These are phyloP conservation scores for Cordyceps tenuipes DNA, from an alignment of 2,329 filamentous ascomycete species.

Conservation along the genomic window DNA sequence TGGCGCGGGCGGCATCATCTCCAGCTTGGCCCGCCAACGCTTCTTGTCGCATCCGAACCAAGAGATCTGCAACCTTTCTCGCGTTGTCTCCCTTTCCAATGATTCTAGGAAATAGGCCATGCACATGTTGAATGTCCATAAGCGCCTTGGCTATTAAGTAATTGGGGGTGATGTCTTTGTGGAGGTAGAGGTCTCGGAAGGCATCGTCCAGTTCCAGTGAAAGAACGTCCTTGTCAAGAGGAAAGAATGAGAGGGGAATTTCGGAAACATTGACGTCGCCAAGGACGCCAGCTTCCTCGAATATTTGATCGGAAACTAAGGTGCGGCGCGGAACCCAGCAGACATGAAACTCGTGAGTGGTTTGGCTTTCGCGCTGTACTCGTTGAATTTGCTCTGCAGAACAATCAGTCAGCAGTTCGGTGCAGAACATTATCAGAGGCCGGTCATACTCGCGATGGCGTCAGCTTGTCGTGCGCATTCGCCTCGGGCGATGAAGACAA, in stretches of 20 bases:
- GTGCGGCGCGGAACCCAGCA: slow-evolving; percentile 94
- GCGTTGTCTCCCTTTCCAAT: slow-evolving; percentile 94
- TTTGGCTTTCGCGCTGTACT: slow-evolving; percentile 77
- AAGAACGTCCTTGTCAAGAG: slow-evolving; percentile 81
- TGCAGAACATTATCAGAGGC: no score
- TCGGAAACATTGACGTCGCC: slow-evolving; percentile 87
- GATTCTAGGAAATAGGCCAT: slow-evolving; percentile 90
- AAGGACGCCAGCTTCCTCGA: slow-evolving; percentile 87
- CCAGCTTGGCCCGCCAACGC: slow-evolving; percentile 70
- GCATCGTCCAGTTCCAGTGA: slow-evolving; percentile 85
- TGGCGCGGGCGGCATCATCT: slow-evolving; percentile 50
- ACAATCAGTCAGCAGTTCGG: slow-evolving; percentile 25
- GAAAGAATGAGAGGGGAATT: slow-evolving; percentile 82
- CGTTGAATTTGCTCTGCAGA: slow-evolving; percentile 77
- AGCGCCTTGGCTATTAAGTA: slow-evolving; percentile 84
- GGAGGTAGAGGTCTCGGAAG: slow-evolving; percentile 79
- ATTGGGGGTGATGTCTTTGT: slow-evolving; percentile 84
- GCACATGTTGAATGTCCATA: slow-evolving; percentile 86
- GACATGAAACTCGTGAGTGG: slow-evolving; percentile 91
- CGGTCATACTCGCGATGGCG: slow-evolving; percentile 72
- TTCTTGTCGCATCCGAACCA: slow-evolving; percentile 88
- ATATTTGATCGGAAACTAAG: slow-evolving; percentile 77
- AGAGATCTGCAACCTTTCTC: slow-evolving; percentile 75
- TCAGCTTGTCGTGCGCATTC: slow-evolving; percentile 81
- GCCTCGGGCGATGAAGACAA: slow-evolving; percentile 86